Percentiles rank a stretch among this genome's conserved stretches.
Evolutionary conservation across 768 basidiomycete species (phyloP).

Genomic region (Auricularia cornea): DNA sequence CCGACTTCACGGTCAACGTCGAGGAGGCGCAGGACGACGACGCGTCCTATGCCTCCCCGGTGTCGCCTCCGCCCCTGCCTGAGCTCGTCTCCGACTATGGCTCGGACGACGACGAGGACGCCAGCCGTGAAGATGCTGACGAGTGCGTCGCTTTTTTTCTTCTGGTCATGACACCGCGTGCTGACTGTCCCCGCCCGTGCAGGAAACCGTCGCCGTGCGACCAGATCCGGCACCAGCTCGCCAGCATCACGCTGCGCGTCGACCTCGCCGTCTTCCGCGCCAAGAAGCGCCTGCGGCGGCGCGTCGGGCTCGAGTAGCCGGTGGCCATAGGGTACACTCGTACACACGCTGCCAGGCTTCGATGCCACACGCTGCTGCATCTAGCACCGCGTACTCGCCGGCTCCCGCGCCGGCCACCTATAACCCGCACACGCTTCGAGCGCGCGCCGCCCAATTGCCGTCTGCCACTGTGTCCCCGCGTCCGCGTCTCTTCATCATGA

Average conservation of each 20-base stretch:
- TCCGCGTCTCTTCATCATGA: no score
- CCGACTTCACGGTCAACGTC: background rate
- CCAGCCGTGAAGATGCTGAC: background rate
- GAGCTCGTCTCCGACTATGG: background rate
- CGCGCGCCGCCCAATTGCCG: no score
- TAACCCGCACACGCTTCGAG: no score
- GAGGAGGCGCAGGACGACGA: no score
- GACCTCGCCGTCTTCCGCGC: constrained; percentile 2
- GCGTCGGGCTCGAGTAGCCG: background rate
- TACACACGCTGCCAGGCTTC: no score
- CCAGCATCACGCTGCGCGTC: constrained; percentile 1
- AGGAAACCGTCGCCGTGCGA: background rate
- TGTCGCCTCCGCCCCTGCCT: background rate
- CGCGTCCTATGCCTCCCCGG: background rate
- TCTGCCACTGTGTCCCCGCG: no score
- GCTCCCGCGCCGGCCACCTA: no score
- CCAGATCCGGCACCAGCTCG: background rate
- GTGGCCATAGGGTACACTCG: no score
- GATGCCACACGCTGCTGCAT: no score
- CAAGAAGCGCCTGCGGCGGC: background rate
- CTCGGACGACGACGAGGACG: background rate
- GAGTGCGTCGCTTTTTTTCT: background rate
- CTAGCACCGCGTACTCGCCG: no score
- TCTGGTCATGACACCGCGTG: background rate
- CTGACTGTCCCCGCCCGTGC: background rate